Percentiles rank a stretch among this genome's conserved stretches.
Conservation (phyloP, 2,329 filamentous ascomycete species). For the Neocatenulostroma microsporum region DNA sequence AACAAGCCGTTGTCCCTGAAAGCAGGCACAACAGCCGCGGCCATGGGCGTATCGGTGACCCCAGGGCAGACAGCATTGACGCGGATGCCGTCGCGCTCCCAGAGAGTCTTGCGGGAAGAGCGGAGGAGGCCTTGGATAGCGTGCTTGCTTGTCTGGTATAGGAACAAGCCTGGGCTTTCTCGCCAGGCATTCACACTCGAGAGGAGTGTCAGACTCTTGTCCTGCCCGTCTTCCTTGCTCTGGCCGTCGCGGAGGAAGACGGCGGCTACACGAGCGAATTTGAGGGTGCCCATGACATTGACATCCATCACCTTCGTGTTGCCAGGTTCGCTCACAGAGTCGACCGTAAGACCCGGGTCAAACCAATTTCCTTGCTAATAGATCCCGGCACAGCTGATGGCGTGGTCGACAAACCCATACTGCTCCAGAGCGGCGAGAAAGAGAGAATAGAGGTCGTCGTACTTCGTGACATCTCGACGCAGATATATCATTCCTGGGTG, state of each 20-base stretch:
- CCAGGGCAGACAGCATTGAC: slow-evolving; percentile 41
- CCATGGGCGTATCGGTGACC: slow-evolving; percentile 35
- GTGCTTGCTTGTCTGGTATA: slow-evolving; percentile 33
- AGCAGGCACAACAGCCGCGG: too few species aligned
- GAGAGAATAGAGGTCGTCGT: slow-evolving; percentile 37
- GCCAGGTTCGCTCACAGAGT: slow-evolving; percentile 29
- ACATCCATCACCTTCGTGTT: slow-evolving; percentile 38
- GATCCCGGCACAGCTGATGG: slow-evolving; percentile 41
- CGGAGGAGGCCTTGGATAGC: slow-evolving; percentile 21
- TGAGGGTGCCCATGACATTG: slow-evolving; percentile 40
- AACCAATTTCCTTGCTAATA: slow-evolving; percentile 39
- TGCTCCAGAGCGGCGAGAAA: slow-evolving; percentile 38
- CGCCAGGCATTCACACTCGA: slow-evolving; percentile 45
- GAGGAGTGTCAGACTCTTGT: slow-evolving; percentile 38
- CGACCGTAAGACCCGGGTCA: slow-evolving; percentile 36
- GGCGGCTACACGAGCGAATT: slow-evolving; percentile 43
- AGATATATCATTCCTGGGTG: slow-evolving; percentile 23
- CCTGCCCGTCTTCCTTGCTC: too few species aligned
- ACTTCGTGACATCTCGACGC: slow-evolving; percentile 37
- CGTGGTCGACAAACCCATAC: slow-evolving; percentile 41
- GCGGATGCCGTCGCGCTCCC: slow-evolving; percentile 23
- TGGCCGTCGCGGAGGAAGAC: slow-evolving; percentile 41
- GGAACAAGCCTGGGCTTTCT: slow-evolving; percentile 40
- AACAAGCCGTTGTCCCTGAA: slow-evolving; percentile 16
- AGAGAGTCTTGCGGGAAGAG: slow-evolving; percentile 18